Base-by-base conservation (phyloP, 2,329 filamentous ascomycete species). In the Biscogniauxia marginata region DNA sequence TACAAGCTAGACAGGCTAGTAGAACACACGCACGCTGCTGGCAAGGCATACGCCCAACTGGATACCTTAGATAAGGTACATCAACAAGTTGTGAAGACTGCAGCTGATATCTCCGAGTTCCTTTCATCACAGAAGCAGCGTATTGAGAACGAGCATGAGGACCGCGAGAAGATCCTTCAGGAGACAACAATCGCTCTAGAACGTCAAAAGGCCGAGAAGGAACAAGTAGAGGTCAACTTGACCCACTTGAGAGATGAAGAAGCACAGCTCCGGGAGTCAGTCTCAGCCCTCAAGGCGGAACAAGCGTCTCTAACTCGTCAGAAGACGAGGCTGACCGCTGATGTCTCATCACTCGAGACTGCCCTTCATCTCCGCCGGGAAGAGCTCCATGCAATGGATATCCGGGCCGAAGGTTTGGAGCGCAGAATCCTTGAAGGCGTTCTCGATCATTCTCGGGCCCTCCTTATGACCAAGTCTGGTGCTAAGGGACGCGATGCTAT, bases 371-470 rank as follows among this genome's bases (percentile, higher is more conserved):
- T 98, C 55, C 89, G 95, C 53, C 89, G 91, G 46, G 93, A 98
- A 64, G 95, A 98, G 75, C 84, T 99, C 57, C 86, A 91, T 47
- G 83, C 89, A 22, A 97, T 99, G 90, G 93, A 98, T 71, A 79
- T 83, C 9, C 89, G 93, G 60, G 95, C 93, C 2, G 92, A 97
- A 71, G 84, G 86, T 3, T 80, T 99, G 21, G 95, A 99, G 75
- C 89, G 93, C 52, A 87, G 95, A 22, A 96, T 99, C 64, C 78
- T 99, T 25, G 93, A 98, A 63, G 93, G 93, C 22, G 91, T 98
- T 60, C 96, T 99, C 76, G 93, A 98, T 66, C 93, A 98, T 71
- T 97, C 93, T 19, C 89, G 93, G 6, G 87, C 93, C 22, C 81
- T 97, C n/a, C 83, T 98, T 56, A 89, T 95, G 78, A 79, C 85